These are phyloP conservation scores for Paxillus rubicundulus DNA, from an alignment of 768 basidiomycete genomes.

Conservation along the genomic window DNA sequence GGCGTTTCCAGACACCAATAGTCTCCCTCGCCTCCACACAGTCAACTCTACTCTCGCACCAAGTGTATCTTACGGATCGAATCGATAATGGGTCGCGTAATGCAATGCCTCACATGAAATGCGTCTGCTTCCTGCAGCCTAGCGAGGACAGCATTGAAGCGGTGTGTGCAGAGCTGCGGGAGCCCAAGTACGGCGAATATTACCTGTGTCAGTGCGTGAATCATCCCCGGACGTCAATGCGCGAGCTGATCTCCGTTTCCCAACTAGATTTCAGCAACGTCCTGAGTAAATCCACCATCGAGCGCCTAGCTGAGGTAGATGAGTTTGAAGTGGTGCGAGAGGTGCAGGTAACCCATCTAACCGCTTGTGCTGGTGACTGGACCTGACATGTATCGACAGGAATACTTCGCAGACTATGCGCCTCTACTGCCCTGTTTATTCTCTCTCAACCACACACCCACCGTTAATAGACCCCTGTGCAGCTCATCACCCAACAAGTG, in stretches of 20 bases:
- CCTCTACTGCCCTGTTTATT: slow-evolving; percentile 85
- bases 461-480: slow-evolving; percentile 61
- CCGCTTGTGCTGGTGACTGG: background rate
- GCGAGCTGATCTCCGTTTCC: slow-evolving; percentile 14
- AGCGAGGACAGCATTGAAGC: slow-evolving; percentile 80
- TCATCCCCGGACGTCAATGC: slow-evolving; percentile 31
- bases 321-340: slow-evolving; percentile 96
- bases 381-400: slow-evolving; percentile 45
- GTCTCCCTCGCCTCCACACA: slow-evolving; percentile 94
- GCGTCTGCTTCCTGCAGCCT: slow-evolving; percentile 88
- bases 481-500: slow-evolving; percentile 71
- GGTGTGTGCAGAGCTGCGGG: slow-evolving; percentile 77
- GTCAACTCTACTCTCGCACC: slow-evolving; percentile 87
- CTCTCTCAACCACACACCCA: slow-evolving; percentile 77
- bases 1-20: slow-evolving; percentile 76
- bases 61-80: slow-evolving; percentile 96
- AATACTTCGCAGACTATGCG: slow-evolving; percentile 96
- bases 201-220: slow-evolving; percentile 96
- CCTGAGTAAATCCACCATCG: slow-evolving; percentile 85
- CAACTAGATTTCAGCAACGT: slow-evolving; percentile 90
- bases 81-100: slow-evolving; percentile 94
- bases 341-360: slow-evolving; percentile 69
- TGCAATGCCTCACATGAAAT: slow-evolving; percentile 95
- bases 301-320: slow-evolving; percentile 89
- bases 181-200: slow-evolving; percentile 96